Conservation (phyloP, 1,284 basidiomycete genomes). For the Rhodotorula sp. region DNA sequence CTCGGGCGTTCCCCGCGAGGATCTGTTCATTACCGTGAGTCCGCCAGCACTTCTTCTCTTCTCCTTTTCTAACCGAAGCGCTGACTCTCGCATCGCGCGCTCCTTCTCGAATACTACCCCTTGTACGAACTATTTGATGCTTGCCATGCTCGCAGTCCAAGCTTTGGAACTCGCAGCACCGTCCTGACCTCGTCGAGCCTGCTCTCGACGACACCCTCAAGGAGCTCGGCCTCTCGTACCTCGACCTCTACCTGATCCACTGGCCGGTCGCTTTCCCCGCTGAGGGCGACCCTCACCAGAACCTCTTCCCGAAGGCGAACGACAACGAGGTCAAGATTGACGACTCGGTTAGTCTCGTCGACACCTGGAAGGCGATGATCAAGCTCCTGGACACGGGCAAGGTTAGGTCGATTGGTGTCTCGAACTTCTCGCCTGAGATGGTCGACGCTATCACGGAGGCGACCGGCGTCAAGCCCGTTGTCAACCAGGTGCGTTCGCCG, state of each 20-base stretch:
- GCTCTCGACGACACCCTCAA: conserved; percentile 50
- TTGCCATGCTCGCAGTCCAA: background rate
- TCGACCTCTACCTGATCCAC: conserved; percentile 48
- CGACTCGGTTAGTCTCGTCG: conserved; percentile 61
- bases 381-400: conserved; percentile 53
- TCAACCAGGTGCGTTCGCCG: conserved; percentile 26
- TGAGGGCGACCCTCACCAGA: conserved; percentile 34
- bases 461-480: conserved; percentile 37
- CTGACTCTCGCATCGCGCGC: background rate
- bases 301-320: conserved; percentile 58
- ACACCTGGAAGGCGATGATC: conserved; percentile 81
- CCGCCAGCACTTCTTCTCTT: background rate
- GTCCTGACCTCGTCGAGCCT: conserved; percentile 43
- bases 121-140: too few species aligned
- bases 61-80: too few species aligned
- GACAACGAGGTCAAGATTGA: conserved; percentile 59
- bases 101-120: too few species aligned
- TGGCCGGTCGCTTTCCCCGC: conserved; percentile 65
- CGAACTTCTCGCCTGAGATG: conserved; percentile 40
- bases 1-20: conserved; percentile 45
- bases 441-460: conserved; percentile 40
- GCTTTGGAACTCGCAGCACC: conserved; percentile 20
- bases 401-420: conserved; percentile 38
- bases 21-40: conserved; percentile 47
- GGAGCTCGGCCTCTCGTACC: conserved; percentile 49